These are phyloP conservation scores for Metarhizium guizhouense DNA, from an alignment of 2,329 filamentous ascomycete species.

Conservation along the genomic window DNA sequence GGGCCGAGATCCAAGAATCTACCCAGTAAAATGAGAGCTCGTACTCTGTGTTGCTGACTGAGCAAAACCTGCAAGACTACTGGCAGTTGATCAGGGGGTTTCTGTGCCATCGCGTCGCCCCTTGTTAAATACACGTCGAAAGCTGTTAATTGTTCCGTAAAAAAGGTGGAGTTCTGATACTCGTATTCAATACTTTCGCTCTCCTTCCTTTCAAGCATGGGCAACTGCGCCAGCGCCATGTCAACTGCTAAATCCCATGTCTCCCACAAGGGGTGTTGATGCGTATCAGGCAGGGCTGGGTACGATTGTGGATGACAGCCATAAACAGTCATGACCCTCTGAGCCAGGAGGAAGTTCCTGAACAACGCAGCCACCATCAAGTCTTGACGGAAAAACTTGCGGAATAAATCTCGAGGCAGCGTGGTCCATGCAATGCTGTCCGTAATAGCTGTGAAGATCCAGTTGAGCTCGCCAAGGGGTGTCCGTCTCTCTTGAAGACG, in stretches of 20 bases:
- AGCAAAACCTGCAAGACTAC: constrained; percentile 93
- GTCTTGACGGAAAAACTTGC: constrained; percentile 94
- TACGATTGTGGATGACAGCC: constrained; percentile 92
- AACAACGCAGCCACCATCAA: constrained; percentile 98
- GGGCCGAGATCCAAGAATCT: constrained; percentile 92
- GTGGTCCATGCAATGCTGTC: constrained; percentile 99
- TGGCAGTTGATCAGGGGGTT: constrained; percentile 86
- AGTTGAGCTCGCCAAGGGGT: constrained; percentile 91
- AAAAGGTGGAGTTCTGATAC: constrained; percentile 92
- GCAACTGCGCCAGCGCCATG: constrained; percentile 84
- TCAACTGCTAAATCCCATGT: constrained; percentile 98
- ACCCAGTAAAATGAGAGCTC: constrained; percentile 83
- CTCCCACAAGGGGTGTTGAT: constrained; percentile 90
- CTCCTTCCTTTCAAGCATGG: constrained; percentile 73
- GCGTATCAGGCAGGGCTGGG: constrained; percentile 85
- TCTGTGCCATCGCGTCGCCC: constrained; percentile 71
- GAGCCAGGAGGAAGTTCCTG: constrained; percentile 88
- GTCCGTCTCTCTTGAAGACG: constrained; percentile 87
- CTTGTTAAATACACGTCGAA: constrained; percentile 91
- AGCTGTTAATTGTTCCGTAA: constrained; percentile 91
- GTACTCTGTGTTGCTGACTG: constrained; percentile 86
- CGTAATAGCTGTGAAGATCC: constrained; percentile 98
- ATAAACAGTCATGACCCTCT: constrained; percentile 93
- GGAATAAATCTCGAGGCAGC: constrained; percentile 79
- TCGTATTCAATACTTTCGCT: constrained; percentile 70